These are phyloP conservation scores for Kentomonas sorsogonicus DNA, from an alignment of 208 protist genomes.

Conservation along the genomic window DNA sequence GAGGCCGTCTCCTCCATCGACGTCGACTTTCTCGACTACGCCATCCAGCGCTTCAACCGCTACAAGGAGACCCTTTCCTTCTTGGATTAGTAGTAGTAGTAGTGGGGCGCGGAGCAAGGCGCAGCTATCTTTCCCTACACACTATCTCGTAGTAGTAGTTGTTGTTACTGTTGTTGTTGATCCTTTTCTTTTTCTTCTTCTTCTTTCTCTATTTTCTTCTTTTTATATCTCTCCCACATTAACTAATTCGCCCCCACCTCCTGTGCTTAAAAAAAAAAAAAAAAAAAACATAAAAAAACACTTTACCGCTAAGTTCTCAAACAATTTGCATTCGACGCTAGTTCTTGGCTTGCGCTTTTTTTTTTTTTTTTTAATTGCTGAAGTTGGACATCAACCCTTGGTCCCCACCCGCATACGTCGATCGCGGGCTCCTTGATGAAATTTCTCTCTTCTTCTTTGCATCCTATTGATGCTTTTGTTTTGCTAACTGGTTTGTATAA, in stretches of 20 bases:
- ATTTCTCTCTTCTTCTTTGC: too few species aligned
- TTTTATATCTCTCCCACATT: background rate
- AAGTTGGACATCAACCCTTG: background rate
- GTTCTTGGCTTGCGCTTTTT: constrained; percentile 1
- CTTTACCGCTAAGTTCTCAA: too few species aligned
- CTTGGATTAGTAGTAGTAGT: too few species aligned
- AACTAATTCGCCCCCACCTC: background rate
- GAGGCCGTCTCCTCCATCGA: constrained; percentile 81
- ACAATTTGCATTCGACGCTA: too few species aligned
- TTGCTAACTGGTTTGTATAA: background rate
- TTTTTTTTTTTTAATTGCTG: constrained; percentile 4
- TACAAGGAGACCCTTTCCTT: constrained; percentile 69
- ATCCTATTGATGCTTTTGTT: constrained; percentile 5
- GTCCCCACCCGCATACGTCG: too few species aligned
- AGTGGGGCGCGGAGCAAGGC: too few species aligned
- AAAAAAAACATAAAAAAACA: too few species aligned
- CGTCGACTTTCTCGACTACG: constrained; percentile 85
- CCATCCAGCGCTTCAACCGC: constrained; percentile 48
- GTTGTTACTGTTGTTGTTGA: too few species aligned
- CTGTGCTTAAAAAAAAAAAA: background rate
- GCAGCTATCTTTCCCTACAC: too few species aligned
- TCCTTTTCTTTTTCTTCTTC: constrained; percentile 16
- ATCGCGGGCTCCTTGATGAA: too few species aligned
- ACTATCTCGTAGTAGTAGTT: too few species aligned
- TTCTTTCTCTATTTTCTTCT: constrained; percentile 9